These are phyloP conservation scores for Kernera saxatilis DNA, from an alignment of 345 rosid genomes.

Conservation along the genomic window DNA sequence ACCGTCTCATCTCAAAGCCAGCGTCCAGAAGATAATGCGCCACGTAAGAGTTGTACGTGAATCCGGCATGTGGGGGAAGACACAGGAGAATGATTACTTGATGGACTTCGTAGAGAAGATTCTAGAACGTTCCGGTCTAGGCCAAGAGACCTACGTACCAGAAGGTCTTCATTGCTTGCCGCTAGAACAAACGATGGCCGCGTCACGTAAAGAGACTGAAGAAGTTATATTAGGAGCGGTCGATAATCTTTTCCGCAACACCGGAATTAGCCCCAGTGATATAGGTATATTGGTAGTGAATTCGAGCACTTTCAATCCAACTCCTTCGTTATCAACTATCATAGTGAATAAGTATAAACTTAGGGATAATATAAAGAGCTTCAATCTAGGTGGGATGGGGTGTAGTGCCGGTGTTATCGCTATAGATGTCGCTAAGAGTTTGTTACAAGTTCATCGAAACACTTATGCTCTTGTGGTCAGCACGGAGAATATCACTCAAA, in stretches of 20 bases:
- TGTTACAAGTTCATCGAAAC: constrained; percentile 40
- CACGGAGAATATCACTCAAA: constrained; percentile 47
- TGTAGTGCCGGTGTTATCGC: constrained; percentile 34
- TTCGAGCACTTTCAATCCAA: constrained; percentile 32
- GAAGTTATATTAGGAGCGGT: constrained; percentile 26
- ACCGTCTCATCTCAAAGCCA: constrained; percentile 26
- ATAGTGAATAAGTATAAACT: constrained; percentile 28
- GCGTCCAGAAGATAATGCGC: constrained; percentile 21
- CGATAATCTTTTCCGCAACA: constrained; percentile 23
- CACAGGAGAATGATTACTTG: constrained; percentile 18
- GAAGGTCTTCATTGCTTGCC: constrained; percentile 29
- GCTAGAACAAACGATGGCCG: constrained; percentile 13
- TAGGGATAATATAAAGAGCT: constrained; percentile 23
- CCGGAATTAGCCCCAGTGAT: constrained; percentile 18
- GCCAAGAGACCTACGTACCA: constrained; percentile 27
- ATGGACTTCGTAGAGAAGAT: constrained; percentile 32
- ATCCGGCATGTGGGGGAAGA: constrained; percentile 13
- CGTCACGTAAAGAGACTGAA: constrained; percentile 27
- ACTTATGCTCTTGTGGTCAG: constrained; percentile 58
- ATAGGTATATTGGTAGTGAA: constrained; percentile 32
- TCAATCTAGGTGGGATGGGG: constrained; percentile 35
- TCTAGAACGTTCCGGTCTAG: constrained; percentile 33
- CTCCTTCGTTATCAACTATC: constrained; percentile 21
- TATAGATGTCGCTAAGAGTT: constrained; percentile 25
- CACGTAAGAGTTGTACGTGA: constrained; percentile 16